These are phyloP conservation scores for cucumber (Cucumis sativus) DNA, from an alignment of 306 rosid genomes.

Conservation along the genomic window DNA sequence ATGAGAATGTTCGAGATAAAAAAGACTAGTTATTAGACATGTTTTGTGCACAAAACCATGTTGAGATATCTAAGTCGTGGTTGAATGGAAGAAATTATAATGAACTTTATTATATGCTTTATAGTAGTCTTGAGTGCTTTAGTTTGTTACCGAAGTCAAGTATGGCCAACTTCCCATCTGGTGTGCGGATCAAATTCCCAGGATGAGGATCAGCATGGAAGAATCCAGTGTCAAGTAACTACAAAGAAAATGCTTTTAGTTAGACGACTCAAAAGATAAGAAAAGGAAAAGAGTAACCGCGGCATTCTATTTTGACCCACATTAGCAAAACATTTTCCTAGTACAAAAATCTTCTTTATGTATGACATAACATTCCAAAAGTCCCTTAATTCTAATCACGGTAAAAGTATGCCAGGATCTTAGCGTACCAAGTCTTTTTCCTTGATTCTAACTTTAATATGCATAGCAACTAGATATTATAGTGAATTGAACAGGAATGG, in stretches of 20 bases:
- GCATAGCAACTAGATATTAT: background rate
- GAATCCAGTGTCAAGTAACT: constrained; percentile 95
- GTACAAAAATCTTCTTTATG: background rate
- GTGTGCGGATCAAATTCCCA: constrained; percentile 97
- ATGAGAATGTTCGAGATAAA: background rate
- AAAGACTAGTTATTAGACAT: background rate
- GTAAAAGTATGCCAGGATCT: background rate
- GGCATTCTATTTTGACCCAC: background rate
- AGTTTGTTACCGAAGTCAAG: constrained; percentile 84
- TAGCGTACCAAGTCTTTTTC: background rate
- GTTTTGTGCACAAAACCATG: background rate
- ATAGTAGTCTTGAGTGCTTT: background rate
- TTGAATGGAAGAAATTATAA: background rate
- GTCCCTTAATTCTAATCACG: background rate
- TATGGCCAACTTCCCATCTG: constrained; percentile 90
- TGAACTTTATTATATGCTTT: background rate
- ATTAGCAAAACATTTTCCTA: background rate
- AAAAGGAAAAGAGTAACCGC: background rate
- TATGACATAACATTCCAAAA: background rate
- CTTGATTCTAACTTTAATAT: background rate
- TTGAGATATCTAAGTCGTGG: background rate
- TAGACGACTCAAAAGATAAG: background rate
- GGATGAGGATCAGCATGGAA: constrained; percentile 99
- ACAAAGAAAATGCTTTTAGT: constrained; percentile 20
- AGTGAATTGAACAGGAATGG: background rate